Evolutionary conservation across 257 asterid species (phyloP).

Genomic region (Gardenia jasminoides): DNA sequence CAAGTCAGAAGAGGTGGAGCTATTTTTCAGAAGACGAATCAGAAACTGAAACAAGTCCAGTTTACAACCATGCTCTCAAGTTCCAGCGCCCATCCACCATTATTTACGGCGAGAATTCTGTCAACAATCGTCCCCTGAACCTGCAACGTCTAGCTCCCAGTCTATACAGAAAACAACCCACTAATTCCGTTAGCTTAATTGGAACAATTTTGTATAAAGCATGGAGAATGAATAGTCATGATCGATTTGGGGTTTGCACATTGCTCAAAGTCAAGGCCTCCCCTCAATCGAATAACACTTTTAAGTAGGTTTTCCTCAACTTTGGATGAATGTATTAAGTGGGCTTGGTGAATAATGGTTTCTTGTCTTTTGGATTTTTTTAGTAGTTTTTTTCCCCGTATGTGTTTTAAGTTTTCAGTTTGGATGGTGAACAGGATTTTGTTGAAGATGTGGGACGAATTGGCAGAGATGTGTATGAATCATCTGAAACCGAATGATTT

Average conservation of each 20-base stretch:
- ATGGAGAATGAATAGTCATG: constrained; percentile 10
- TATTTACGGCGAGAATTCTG: not conserved
- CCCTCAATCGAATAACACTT: constrained; percentile 15
- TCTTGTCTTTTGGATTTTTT: not conserved
- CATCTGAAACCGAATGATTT: constrained; percentile 62
- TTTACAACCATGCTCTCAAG: constrained; percentile 57
- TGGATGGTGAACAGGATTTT: constrained; percentile 35
- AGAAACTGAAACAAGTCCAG: constrained; percentile 37
- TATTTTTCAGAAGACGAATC: constrained; percentile 18
- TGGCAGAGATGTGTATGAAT: constrained; percentile 49
- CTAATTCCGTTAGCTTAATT: constrained; percentile 69
- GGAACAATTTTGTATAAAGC: constrained; percentile 41
- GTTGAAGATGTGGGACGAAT: constrained; percentile 59
- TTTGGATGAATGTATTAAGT: not conserved
- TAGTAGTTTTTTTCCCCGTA: not conserved
- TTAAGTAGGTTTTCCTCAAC: not conserved
- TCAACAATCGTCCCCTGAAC: not conserved
- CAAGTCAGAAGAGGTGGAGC: constrained; percentile 26
- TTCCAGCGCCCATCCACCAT: constrained; percentile 61
- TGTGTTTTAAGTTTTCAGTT: not conserved
- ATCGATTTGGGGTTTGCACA: constrained; percentile 40
- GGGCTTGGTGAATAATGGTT: not conserved
- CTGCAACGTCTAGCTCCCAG: constrained; percentile 45
- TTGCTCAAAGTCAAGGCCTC: constrained; percentile 33
- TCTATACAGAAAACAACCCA: constrained; percentile 15